Percentiles rank a stretch among this genome's conserved stretches.
These are phyloP conservation scores for Trichoderma sp. DNA, from an alignment of 2,329 filamentous ascomycete genomes.

Conservation along the genomic window DNA sequence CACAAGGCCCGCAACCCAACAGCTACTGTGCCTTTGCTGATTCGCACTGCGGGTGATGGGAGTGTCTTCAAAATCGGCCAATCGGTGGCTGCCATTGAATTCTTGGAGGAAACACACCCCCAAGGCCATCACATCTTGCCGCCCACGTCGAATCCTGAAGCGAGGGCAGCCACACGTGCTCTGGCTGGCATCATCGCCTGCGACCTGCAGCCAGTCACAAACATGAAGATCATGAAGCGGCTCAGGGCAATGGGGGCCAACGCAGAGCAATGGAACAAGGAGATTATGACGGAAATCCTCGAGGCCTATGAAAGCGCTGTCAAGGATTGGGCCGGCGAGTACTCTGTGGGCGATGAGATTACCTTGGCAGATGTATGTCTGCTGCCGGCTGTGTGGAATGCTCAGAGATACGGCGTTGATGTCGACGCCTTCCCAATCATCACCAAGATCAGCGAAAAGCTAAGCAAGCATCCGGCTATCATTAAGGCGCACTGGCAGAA, in stretches of 20 bases:
- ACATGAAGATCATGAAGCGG: conserved; percentile 51
- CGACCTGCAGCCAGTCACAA: conserved; percentile 62
- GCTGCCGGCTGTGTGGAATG: conserved; percentile 58
- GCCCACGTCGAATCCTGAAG: conserved; percentile 40
- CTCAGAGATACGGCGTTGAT: conserved; percentile 54
- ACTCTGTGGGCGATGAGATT: conserved; percentile 54
- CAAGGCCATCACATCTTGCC: conserved; percentile 46
- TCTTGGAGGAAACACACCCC: conserved; percentile 55
- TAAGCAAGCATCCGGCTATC: conserved; percentile 51
- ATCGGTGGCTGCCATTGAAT: conserved; percentile 60
- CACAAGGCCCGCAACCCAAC: conserved; percentile 54
- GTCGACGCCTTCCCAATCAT: conserved; percentile 49
- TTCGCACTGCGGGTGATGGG: conserved; percentile 33
- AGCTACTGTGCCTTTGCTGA: conserved; percentile 53
- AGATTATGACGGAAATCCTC: conserved; percentile 53
- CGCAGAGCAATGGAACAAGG: conserved; percentile 49
- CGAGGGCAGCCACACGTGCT: conserved; percentile 51
- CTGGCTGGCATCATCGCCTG: conserved; percentile 53
- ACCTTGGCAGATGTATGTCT: conserved; percentile 59
- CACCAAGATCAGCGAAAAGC: conserved; percentile 41
- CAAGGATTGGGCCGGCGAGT: conserved; percentile 43
- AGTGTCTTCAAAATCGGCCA: conserved; percentile 48
- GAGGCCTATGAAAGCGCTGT: conserved; percentile 52
- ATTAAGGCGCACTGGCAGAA: conserved; percentile 51
- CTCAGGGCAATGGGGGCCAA: conserved; percentile 45